Percentiles rank a stretch among this genome's conserved stretches.
Conservation (phyloP, 2,329 filamentous ascomycete species). For the Lecanicillium sp. region DNA sequence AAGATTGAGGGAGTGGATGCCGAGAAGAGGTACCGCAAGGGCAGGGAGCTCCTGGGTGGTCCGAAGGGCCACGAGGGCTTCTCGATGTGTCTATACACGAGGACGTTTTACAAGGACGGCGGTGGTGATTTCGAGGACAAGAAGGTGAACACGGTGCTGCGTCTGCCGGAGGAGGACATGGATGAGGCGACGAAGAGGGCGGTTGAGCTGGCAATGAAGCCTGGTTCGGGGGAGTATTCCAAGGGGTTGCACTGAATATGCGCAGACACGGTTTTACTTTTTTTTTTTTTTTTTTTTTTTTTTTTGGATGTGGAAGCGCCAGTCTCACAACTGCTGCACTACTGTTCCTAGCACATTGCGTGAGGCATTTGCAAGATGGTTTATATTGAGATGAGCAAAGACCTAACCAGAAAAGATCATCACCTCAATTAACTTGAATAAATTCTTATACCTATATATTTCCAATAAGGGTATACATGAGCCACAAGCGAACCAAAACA, state of each 20-base stretch:
- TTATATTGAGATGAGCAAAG: too few relatives aligned
- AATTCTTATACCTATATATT: too few relatives aligned
- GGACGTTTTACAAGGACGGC: slow-evolving; percentile 43
- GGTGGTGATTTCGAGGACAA: slow-evolving; percentile 37
- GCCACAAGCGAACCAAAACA: too few relatives aligned
- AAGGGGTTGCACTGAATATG: not conserved
- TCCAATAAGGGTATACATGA: too few relatives aligned
- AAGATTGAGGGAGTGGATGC: slow-evolving; percentile 42
- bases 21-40: slow-evolving; percentile 41
- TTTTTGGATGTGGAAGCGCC: too few relatives aligned
- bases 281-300: not conserved
- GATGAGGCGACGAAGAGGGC: slow-evolving; percentile 49
- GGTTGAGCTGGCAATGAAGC: slow-evolving; percentile 32
- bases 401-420: too few relatives aligned
- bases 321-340: too few relatives aligned
- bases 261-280: not conserved
- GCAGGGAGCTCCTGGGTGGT: slow-evolving; percentile 34
- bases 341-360: too few relatives aligned
- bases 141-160: slow-evolving; percentile 46
- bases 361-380: too few relatives aligned
- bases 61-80: slow-evolving; percentile 36
- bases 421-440: too few relatives aligned
- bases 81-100: slow-evolving; percentile 46
- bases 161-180: slow-evolving; percentile 51
- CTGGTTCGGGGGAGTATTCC: not conserved